A percentile compares a stretch with the other conserved stretches of the same genome.
Evolutionary conservation across 2,329 filamentous ascomycete species (phyloP).

Genomic region (Ceratocystis cubensis): DNA sequence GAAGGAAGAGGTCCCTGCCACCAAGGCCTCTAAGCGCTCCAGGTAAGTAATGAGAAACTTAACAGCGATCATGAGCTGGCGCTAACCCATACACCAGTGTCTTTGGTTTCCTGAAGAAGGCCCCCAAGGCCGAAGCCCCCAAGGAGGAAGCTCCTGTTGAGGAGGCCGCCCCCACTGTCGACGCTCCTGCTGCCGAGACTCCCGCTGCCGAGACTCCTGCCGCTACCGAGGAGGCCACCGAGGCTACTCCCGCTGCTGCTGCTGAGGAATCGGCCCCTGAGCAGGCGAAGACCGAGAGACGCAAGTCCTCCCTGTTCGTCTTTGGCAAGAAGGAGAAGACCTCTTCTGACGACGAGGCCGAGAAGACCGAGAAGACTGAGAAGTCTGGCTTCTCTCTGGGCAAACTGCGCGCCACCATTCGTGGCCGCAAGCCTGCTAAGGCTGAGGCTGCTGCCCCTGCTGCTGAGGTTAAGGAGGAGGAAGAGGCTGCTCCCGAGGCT

Average conservation of each 20-base stretch:
- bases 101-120: constrained; percentile 44
- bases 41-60: constrained; percentile 25
- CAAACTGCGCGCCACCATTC: constrained; percentile 47
- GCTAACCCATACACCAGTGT: constrained; percentile 30
- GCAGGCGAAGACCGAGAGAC: constrained; percentile 62
- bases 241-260: constrained; percentile 30
- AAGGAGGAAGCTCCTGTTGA: constrained; percentile 38
- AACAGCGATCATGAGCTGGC: too few species aligned
- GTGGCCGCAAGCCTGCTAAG: constrained; percentile 30
- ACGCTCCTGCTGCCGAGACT: constrained; percentile 44
- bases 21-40: constrained; percentile 36
- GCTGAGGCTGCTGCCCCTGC: constrained; percentile 28
- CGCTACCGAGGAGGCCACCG: constrained; percentile 32
- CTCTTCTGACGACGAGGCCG: constrained; percentile 47
- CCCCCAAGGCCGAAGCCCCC: constrained; percentile 42
- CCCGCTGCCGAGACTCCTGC: constrained; percentile 34
- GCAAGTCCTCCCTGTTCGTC: constrained; percentile 65
- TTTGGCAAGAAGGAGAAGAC: constrained; percentile 65
- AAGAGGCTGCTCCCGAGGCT: constrained; percentile 21
- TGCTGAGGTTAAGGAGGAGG: constrained; percentile 24
- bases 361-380: constrained; percentile 38
- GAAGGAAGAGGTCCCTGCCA: constrained; percentile 38
- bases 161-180: constrained; percentile 46
- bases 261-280: constrained; percentile 46
- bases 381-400: constrained; percentile 41